A percentile compares a stretch with the other conserved stretches of the same genome.
Conservation (phyloP, 305 asterid genomes). For the Coffea humblotiana region DNA sequence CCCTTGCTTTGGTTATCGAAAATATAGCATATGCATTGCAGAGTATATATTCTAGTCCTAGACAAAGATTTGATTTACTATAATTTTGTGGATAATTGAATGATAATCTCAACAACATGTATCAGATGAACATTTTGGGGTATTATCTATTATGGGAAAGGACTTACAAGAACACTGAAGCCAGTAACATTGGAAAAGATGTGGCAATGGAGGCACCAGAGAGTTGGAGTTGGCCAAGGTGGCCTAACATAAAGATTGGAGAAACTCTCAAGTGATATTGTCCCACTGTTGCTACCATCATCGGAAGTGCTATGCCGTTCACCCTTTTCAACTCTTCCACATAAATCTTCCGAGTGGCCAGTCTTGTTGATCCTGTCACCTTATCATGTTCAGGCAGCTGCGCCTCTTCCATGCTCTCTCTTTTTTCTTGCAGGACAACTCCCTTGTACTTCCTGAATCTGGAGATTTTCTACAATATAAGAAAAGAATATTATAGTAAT, state of each 20-base stretch:
- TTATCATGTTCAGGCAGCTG: too few species aligned
- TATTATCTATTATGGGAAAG: not conserved
- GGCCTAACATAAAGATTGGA: constrained; percentile 30
- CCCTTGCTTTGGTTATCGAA: too few species aligned
- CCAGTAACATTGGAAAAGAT: constrained; percentile 26
- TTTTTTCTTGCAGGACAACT: too few species aligned
- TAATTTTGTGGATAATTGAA: not conserved
- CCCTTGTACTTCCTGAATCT: too few species aligned
- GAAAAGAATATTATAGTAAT: too few species aligned
- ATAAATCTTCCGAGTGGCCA: not conserved
- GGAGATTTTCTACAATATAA: too few species aligned
- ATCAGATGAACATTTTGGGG: not conserved
- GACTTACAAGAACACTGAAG: constrained; percentile 31
- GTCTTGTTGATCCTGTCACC: not conserved
- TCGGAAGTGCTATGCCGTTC: constrained; percentile 24
- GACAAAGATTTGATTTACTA: not conserved
- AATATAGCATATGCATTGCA: too few species aligned
- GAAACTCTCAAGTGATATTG: constrained; percentile 24
- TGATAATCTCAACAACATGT: too few species aligned
- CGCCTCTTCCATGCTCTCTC: too few species aligned
- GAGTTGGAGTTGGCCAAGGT: constrained; percentile 23
- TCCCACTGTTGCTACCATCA: constrained; percentile 22
- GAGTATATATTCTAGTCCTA: too few species aligned
- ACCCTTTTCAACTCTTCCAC: constrained; percentile 24
- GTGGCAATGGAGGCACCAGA: constrained; percentile 29